Conservation (phyloP, 2,329 filamentous ascomycete genomes). For the Ceratocystis harringtonii region DNA sequence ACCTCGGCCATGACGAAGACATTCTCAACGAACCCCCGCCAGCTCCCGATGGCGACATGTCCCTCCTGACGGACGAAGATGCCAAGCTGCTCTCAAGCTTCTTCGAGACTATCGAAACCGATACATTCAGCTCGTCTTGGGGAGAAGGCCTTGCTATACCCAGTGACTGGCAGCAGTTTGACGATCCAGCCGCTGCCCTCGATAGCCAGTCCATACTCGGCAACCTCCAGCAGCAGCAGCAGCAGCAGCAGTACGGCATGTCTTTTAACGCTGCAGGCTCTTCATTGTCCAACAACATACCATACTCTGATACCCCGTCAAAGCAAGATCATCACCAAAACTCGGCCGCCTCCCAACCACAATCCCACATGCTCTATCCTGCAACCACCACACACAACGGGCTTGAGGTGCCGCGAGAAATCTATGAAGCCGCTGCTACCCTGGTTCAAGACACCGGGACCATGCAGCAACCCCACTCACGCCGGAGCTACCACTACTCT, state of each 20-base stretch:
- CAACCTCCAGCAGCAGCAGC: background rate
- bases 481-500: constrained; percentile 23
- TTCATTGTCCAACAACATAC: background rate
- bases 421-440: constrained; percentile 15
- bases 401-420: constrained; percentile 11
- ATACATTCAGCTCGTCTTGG: constrained; percentile 36
- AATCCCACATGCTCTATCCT: background rate
- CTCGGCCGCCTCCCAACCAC: constrained; percentile 1
- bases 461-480: constrained; percentile 30
- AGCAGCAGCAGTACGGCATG: background rate
- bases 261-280: constrained; percentile 20
- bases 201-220: constrained; percentile 19
- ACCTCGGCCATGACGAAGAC: constrained; percentile 20
- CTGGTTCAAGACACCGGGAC: constrained; percentile 18
- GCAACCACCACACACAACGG: constrained; percentile 6
- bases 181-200: constrained; percentile 21
- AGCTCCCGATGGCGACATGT: constrained; percentile 47
- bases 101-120: constrained; percentile 39
- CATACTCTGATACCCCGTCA: background rate
- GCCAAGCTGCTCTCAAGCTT: constrained; percentile 43
- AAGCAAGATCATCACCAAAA: background rate
- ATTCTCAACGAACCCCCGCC: constrained; percentile 34
- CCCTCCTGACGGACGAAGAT: constrained; percentile 49
- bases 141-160: constrained; percentile 37
- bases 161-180: constrained; percentile 38